phyloP scores from a whole-genome alignment of 1,284 basidiomycete genomes.

The Meira miltonrushii region DNA sequence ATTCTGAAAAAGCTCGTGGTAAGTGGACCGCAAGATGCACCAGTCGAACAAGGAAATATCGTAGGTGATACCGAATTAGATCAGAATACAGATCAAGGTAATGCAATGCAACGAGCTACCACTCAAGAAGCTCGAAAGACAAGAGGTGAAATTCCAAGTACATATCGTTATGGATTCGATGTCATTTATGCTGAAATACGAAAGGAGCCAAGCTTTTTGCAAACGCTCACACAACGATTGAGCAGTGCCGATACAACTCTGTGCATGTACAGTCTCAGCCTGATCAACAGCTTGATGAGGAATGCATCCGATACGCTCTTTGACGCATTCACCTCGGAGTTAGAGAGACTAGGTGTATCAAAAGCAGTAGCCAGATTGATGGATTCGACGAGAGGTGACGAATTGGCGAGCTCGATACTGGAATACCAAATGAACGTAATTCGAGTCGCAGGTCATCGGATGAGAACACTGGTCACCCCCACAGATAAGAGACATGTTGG shows the following conservation, averaged over 20 bases:
- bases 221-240: slow-evolving; percentile 42
- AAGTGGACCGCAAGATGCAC: slow-evolving; percentile 30
- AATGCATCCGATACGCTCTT: slow-evolving; percentile 71
- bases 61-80: slow-evolving; percentile 12
- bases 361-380: slow-evolving; percentile 63
- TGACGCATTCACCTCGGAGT: slow-evolving; percentile 69
- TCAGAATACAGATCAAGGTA: slow-evolving; percentile 1
- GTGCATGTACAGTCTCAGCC: slow-evolving; percentile 41
- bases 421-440: slow-evolving; percentile 87
- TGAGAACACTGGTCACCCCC: slow-evolving; percentile 64
- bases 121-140: not conserved
- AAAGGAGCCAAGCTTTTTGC: slow-evolving; percentile 40
- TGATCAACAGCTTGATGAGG: slow-evolving; percentile 77
- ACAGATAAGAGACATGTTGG: slow-evolving; percentile 42
- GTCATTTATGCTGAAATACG: slow-evolving; percentile 40
- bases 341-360: slow-evolving; percentile 73
- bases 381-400: slow-evolving; percentile 77
- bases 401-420: slow-evolving; percentile 76
- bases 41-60: slow-evolving; percentile 20
- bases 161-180: slow-evolving; percentile 44
- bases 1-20: slow-evolving; percentile 77
- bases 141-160: not conserved
- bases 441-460: slow-evolving; percentile 72
- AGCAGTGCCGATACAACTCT: slow-evolving; percentile 48
- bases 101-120: not conserved